Percentiles rank a stretch among this genome's conserved stretches.
phyloP scores from a whole-genome alignment of 208 protist genomes.

The Trypanosoma mega region DNA sequence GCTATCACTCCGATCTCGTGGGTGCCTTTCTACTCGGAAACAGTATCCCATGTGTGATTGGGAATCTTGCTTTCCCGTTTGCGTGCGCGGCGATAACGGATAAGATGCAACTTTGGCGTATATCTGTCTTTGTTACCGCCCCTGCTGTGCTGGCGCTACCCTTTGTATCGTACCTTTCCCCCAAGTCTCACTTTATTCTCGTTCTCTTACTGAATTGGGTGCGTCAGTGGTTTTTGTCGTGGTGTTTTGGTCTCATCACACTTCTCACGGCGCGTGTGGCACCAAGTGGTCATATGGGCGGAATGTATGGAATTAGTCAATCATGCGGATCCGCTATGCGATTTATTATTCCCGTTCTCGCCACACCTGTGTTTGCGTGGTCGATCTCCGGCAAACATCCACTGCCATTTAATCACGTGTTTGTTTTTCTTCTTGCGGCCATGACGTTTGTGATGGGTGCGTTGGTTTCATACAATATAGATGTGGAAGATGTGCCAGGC shows the following conservation, averaged over 20 bases:
- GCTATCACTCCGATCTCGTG: slow-evolving; percentile 26
- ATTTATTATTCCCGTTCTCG: slow-evolving; percentile 51
- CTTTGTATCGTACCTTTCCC: slow-evolving; percentile 17
- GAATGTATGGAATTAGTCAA: slow-evolving; percentile 81
- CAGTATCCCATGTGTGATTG: slow-evolving; percentile 40
- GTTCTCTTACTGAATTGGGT: slow-evolving; percentile 41
- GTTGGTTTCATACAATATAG: slow-evolving; percentile 20
- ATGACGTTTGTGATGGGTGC: slow-evolving; percentile 20
- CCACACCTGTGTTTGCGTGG: slow-evolving; percentile 79
- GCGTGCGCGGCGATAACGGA: slow-evolving; percentile 29
- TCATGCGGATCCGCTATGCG: slow-evolving; percentile 65
- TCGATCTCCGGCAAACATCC: slow-evolving; percentile 45
- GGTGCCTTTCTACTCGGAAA: slow-evolving; percentile 44
- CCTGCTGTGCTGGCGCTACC: slow-evolving; percentile 36
- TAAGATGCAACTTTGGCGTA: slow-evolving; percentile 49
- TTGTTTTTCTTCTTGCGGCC: slow-evolving; percentile 44
- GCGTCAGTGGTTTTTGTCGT: slow-evolving; percentile 55
- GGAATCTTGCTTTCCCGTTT: slow-evolving; percentile 41
- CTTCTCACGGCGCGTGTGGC: slow-evolving; percentile 61
- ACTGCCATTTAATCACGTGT: slow-evolving; percentile 49
- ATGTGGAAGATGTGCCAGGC: slow-evolving; percentile 25
- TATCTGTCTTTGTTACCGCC: slow-evolving; percentile 31
- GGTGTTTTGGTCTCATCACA: slow-evolving; percentile 56
- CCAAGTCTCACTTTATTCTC: slow-evolving; percentile 22
- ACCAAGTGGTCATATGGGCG: slow-evolving; percentile 46